Evolutionary conservation across 805 yeast species (phyloP), one percentile per base, ranked within the genome.

Genomic region (Maudiozyma bulderi): DNA sequence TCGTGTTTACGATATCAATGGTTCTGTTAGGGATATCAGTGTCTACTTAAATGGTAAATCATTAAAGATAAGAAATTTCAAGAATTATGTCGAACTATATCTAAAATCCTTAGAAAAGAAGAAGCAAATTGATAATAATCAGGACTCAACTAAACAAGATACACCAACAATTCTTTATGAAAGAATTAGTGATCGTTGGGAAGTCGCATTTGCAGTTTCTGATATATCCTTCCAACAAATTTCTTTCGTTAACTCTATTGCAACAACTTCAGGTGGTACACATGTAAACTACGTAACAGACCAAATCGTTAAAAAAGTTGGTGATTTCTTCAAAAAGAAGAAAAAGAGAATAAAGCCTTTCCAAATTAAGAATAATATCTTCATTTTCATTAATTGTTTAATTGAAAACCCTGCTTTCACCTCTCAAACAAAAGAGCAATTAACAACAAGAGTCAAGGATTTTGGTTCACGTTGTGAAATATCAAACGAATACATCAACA

Each of bases 371-470:
- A 88, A 83, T 67, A 84, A 89, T 66, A 86, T 93, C 82, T 93
- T 93, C 59, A 60, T 93, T 35, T 93, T 93, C 59, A 73, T 93
- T 53, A 93, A 93, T 66, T 88, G 96, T 75, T 73, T 90, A 57
- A 82, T 93, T 67, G 96, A 89, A 63, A 93, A 93, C 58, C 99
- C 99, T 0, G 95, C 98, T 0, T 93, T 93, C 65, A 89, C 97
- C 0, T 90, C 98, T 0, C 99, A 93, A 70, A 93, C 99, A 0
- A 93, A 93, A 62, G 99, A 93, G 65, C 96, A 89, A 62, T 71
- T 93, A 59, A 90, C 96, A 28, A 88, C 98, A 0, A 82, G 93
- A 62, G 81, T 82, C 0, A 74, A 84, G 15, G 95, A 90, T 56
- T 93, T 91, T 71, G 97, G 97, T 30, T 86, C 96, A 8, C 84